phyloP scores from a whole-genome alignment of 163 green algal genomes.

The Chloromonas sp. region DNA sequence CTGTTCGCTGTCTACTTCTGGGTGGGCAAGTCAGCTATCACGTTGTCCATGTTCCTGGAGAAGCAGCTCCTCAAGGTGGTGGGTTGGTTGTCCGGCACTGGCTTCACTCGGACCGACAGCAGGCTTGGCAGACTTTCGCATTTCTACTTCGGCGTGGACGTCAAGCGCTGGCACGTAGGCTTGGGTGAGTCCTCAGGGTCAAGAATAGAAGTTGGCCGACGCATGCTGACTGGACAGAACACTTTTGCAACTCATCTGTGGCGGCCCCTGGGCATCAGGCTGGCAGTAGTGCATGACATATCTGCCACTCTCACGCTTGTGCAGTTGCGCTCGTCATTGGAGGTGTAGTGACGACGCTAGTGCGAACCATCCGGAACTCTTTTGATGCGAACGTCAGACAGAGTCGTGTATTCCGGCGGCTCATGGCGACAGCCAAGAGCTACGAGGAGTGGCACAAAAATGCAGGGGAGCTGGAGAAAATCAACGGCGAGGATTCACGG shows the following conservation, averaged over 20 bases:
- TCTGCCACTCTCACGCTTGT: background rate
- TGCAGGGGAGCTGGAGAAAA: slow-evolving; percentile 59
- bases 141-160: slow-evolving; percentile 27
- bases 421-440: slow-evolving; percentile 40
- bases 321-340: slow-evolving; percentile 29
- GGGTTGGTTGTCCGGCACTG: slow-evolving; percentile 47
- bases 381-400: slow-evolving; percentile 32
- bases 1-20: slow-evolving; percentile 41
- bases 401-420: slow-evolving; percentile 16
- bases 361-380: slow-evolving; percentile 24
- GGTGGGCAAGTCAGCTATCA: slow-evolving; percentile 29
- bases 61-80: slow-evolving; percentile 33
- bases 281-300: too few species aligned
- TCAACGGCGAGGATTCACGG: slow-evolving; percentile 39
- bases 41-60: slow-evolving; percentile 25
- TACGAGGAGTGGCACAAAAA: slow-evolving; percentile 72
- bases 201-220: background rate
- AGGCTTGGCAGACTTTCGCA: slow-evolving; percentile 20
- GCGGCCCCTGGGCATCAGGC: too few species aligned
- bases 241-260: too few species aligned
- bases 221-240: background rate
- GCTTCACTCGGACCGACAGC: slow-evolving; percentile 12
- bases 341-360: slow-evolving; percentile 20
- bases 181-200: slow-evolving; percentile 20
- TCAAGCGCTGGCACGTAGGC: slow-evolving; percentile 43